Evolutionary conservation across 2,329 filamentous ascomycete species (phyloP).

Genomic region (Lasiodiplodia theobromae): DNA sequence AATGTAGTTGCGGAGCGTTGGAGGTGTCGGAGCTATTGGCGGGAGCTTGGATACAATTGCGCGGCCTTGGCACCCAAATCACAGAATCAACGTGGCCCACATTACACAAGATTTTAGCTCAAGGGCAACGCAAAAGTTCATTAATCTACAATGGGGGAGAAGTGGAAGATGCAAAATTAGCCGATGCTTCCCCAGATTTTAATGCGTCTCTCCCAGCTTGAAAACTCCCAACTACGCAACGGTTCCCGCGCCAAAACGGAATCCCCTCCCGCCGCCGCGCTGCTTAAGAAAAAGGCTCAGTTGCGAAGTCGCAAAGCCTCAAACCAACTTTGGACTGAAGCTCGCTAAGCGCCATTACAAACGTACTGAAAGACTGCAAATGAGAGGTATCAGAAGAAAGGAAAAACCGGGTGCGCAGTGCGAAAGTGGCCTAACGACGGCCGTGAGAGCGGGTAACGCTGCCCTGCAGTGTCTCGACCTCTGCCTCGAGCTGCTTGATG

Average conservation of each 20-base stretch:
- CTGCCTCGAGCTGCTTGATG: constrained; percentile 89
- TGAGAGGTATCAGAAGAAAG: constrained; percentile 51
- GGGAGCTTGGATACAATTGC: constrained; percentile 14
- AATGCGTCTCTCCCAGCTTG: constrained; percentile 27
- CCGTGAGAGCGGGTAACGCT: constrained; percentile 89
- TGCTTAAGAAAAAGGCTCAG: constrained; percentile 9
- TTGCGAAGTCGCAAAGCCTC: constrained; percentile 22
- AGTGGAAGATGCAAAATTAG: constrained; percentile 29
- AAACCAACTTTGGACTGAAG: constrained; percentile 25
- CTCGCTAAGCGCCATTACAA: constrained; percentile 46
- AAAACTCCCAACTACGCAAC: constrained; percentile 26
- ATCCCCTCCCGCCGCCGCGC: constrained; percentile 14
- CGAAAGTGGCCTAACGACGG: constrained; percentile 70
- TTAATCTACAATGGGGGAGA: constrained; percentile 29
- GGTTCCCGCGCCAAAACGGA: constrained; percentile 27
- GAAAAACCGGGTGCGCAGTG: constrained; percentile 36
- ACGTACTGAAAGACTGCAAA: constrained; percentile 47
- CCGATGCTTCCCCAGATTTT: constrained; percentile 28
- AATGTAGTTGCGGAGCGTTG: neutral
- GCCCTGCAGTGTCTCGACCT: constrained; percentile 70
- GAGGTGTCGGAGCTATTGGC: neutral
- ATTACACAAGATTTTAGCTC: neutral
- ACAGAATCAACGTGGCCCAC: neutral
- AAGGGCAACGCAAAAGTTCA: constrained; percentile 20
- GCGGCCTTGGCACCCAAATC: constrained; percentile 9